A percentile compares a stretch with the other conserved stretches of the same genome.
These are phyloP conservation scores for Citrus cavaleriei DNA, from an alignment of 345 rosid species.

Conservation along the genomic window DNA sequence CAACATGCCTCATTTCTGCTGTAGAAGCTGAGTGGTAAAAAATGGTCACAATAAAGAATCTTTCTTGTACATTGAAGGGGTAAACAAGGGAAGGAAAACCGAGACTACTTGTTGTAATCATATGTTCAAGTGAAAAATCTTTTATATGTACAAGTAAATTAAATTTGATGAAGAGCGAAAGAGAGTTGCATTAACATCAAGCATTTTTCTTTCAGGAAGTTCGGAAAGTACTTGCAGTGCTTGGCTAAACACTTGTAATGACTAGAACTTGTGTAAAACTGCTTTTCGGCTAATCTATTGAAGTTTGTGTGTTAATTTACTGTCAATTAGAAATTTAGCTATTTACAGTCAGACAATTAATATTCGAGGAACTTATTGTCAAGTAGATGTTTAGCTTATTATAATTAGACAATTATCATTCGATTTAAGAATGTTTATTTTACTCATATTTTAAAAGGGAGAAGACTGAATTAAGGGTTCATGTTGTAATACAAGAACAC, in stretches of 20 bases:
- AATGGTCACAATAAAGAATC: neutral
- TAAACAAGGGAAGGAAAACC: neutral
- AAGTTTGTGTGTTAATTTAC: neutral
- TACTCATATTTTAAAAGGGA: too few species aligned
- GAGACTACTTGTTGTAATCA: neutral
- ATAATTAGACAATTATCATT: too few species aligned
- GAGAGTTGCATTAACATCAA: neutral
- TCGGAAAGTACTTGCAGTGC: neutral
- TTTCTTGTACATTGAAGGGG: neutral
- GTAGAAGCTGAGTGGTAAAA: slow-evolving; percentile 21
- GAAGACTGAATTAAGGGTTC: neutral
- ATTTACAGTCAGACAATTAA: too few species aligned
- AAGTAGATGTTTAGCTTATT: too few species aligned
- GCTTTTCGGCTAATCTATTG: neutral
- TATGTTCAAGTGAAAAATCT: neutral
- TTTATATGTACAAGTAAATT: too few species aligned
- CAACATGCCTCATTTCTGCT: slow-evolving; percentile 30
- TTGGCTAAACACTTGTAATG: neutral
- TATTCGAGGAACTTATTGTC: too few species aligned
- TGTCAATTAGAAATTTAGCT: too few species aligned
- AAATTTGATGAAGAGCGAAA: too few species aligned
- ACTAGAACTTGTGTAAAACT: neutral
- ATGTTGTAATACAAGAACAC: too few species aligned
- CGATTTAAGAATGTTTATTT: too few species aligned
- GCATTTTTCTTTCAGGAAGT: neutral